Percentiles rank a stretch among this genome's conserved stretches.
These are phyloP conservation scores for Botrytis byssoidea DNA, from an alignment of 2,329 filamentous ascomycete species.

Conservation along the genomic window DNA sequence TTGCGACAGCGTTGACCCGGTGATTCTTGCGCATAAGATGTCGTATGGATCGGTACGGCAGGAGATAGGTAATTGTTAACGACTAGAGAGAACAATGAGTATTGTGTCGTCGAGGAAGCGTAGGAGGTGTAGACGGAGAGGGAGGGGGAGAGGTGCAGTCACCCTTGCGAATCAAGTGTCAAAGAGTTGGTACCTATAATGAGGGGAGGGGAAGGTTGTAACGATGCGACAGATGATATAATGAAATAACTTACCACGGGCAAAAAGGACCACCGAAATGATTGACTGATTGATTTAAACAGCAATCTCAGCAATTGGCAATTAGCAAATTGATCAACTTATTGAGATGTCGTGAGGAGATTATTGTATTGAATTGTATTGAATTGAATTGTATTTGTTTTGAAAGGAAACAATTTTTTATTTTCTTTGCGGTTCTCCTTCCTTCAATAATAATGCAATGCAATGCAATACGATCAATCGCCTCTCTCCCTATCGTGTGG, in stretches of 20 bases:
- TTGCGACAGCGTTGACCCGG: constrained; percentile 19
- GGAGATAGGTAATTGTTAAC: neutral
- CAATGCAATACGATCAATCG: neutral
- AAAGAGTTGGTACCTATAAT: constrained; percentile 20
- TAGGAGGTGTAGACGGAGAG: constrained; percentile 12
- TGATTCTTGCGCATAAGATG: constrained; percentile 17
- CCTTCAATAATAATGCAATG: neutral
- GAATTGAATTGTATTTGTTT: constrained; percentile 1
- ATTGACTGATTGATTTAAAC: neutral
- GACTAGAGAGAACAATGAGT: constrained; percentile 17
- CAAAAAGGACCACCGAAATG: neutral
- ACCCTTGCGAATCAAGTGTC: constrained; percentile 29
- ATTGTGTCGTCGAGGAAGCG: constrained; percentile 14
- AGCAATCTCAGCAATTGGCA: constrained; percentile 6
- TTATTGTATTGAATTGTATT: neutral
- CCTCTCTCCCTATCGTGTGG: neutral
- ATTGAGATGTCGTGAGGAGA: neutral
- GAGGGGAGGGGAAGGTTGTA: constrained; percentile 9
- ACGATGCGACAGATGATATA: constrained; percentile 3
- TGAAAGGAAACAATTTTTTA: neutral
- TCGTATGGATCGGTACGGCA: neutral
- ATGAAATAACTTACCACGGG: constrained; percentile 10
- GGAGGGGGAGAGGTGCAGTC: constrained; percentile 21
- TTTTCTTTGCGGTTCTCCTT: constrained; percentile 16
- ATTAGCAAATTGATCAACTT: neutral